Base-by-base conservation (phyloP, 2,329 filamentous ascomycete genomes). In the Xylaria digitata region DNA sequence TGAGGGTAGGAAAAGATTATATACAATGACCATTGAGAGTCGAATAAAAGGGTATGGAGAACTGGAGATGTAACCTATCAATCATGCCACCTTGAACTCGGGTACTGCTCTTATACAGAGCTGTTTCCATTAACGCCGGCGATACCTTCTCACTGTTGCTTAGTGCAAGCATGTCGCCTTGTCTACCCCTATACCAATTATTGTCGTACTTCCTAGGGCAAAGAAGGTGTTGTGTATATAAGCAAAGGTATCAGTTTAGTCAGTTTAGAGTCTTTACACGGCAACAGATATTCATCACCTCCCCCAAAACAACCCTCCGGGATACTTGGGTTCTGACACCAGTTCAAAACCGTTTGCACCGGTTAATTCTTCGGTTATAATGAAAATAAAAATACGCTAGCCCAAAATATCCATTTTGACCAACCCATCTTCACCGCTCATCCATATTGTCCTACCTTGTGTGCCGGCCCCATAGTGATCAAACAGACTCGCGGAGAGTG, bases 341-440 rank as follows among this genome's bases (percentile, higher is more conserved):
- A 5, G 26, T 5, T 26, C 26, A 11, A 50, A 50, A 50, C 23
- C 30, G 48, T 30, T 50, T 50, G 48, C 23, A 50, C 17, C 48
- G 13, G 48, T 32, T 30, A 50, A 30, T n/a, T 50, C 26, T 6
- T 26, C 21, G 3, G 45, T n/a, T n/a, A n/a, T n/a, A 26, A 48
- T 13, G 21, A 50, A n/a, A 50, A 50, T 32, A 50, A 32, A 50
- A n/a, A 15, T 17, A 50, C 48, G 48, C 23, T 50, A 50, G 48
- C 48, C 48, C 23, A 30, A 50, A 50, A n/a, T 30, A 7, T 30
- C 5, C 13, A 21, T 50, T 32, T 32, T n/a, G n/a, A n/a, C n/a
- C n/a, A n/a, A n/a, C n/a, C n/a, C n/a, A n/a, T n/a, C n/a, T n/a
- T 50, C 32, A 34, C 32, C 32, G 32, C 32, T 34, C n/a, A n/a